phyloP scores from a whole-genome alignment of 139 green algal genomes.

The Coelastrella sp. region DNA sequence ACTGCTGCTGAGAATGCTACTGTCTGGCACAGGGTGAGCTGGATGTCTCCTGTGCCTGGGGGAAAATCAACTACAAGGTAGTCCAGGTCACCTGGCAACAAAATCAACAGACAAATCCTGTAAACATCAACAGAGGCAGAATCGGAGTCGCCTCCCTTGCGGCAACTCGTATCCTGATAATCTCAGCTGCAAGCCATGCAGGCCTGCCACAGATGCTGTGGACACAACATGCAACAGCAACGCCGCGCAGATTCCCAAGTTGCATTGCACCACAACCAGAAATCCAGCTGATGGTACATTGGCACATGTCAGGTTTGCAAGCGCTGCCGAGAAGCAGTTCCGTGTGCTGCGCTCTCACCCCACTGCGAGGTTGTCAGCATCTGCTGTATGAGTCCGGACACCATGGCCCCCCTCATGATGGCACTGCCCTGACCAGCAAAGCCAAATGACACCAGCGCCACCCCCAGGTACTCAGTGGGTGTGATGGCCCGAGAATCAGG shows the following conservation, averaged over 20 bases:
- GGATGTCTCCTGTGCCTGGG: slow-evolving; percentile 98
- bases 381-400: slow-evolving; percentile 96
- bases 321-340: background rate
- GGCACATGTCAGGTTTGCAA: background rate
- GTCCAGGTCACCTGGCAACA: slow-evolving; percentile 88
- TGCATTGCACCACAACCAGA: background rate
- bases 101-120: background rate
- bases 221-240: background rate
- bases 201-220: too few relatives aligned
- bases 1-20: slow-evolving; percentile 95
- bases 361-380: slow-evolving; percentile 92
- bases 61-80: slow-evolving; percentile 99
- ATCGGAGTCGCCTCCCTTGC: too few relatives aligned
- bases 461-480: slow-evolving; percentile 92
- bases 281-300: background rate
- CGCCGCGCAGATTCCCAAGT: background rate
- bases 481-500: slow-evolving; percentile 82
- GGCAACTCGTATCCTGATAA: too few relatives aligned
- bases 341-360: slow-evolving; percentile 64
- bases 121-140: background rate
- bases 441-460: slow-evolving; percentile 98
- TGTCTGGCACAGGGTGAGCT: slow-evolving; percentile 96
- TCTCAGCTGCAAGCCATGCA: too few relatives aligned
- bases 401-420: slow-evolving; percentile 99
- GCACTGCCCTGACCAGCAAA: slow-evolving; percentile 96